Evolutionary conservation across 1,284 basidiomycete genomes (phyloP), one percentile per base, ranked within the genome.

Genomic region (Ustilago trichophora): DNA sequence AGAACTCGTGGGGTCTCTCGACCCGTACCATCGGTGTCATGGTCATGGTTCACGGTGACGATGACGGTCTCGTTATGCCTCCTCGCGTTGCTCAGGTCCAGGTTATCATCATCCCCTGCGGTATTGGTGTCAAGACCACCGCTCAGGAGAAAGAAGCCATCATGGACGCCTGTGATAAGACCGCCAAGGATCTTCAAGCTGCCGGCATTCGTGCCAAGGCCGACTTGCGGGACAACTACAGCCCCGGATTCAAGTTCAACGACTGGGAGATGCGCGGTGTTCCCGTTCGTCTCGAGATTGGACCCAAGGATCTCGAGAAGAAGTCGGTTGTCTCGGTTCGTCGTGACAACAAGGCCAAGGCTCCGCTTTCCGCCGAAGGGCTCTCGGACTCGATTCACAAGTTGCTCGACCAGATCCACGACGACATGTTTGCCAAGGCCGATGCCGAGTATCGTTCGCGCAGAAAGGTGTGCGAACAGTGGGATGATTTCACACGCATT

Each of bases 21-120:
- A 98, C 96, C n/a, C 87, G 95, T 55, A 88, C 91, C 31, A 93
- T 99, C 75, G 95, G 95, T 82, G 92, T 98, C 59, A 97, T 97
- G 93, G 94, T 98, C 78, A 99, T 99, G 95, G 89, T 93, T 10
- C 96, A 99, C 82, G 95, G 95, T 47, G 96, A 99, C 83, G 92
- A 99, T 83, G 92, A 97, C 81, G 95, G 95, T 38, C 84, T 99
- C 65, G 94, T 98, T 12, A 88, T 98, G 66, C 96, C 95, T 26
- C 95, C 95, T 50, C 87, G 92, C 22, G 95, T 98, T 19, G 92
- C 95, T 16, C 88, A 87, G 69, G 83, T 95, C 21, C 95, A 99
- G 84, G 93, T 89, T 45, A 87, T 96, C 42, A 85, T 99, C 70
- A 90, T 99, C 38, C 96, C 96, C 12, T 93, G 92, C 72, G 95